Evolutionary conservation across 768 basidiomycete genomes (phyloP).

Genomic region (Kockovaella imperatae): DNA sequence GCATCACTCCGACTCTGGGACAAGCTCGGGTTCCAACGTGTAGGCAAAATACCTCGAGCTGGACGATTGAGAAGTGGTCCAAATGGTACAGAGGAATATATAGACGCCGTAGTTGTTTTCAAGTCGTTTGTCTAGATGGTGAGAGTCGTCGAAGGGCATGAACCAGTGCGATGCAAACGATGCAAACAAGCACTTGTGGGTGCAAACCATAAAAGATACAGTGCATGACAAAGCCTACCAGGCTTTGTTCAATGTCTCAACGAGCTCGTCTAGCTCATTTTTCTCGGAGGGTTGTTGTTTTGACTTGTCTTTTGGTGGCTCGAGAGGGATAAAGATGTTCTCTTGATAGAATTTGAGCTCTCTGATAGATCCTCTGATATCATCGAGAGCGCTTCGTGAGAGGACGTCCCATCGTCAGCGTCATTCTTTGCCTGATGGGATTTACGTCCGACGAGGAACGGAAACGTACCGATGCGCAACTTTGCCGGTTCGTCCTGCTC

Average conservation of each 20-base stretch:
- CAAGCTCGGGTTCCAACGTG: conserved; percentile 65
- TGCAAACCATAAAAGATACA: background rate
- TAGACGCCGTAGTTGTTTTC: conserved; percentile 80
- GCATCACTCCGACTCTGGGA: conserved; percentile 69
- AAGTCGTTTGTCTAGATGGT: conserved; percentile 55
- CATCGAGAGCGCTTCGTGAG: conserved; percentile 62
- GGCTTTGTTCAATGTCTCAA: no score
- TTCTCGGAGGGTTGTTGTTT: conserved; percentile 13
- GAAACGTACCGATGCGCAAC: conserved; percentile 22
- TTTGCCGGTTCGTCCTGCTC: conserved; percentile 17
- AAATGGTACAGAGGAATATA: conserved; percentile 75
- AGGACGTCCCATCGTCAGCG: background rate
- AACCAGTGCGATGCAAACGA: background rate
- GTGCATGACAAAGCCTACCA: background rate
- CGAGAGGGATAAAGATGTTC: conserved; percentile 57
- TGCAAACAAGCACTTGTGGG: background rate
- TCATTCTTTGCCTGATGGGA: no score
- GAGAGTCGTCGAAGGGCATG: no score
- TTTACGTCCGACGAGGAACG: no score
- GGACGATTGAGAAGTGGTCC: conserved; percentile 59
- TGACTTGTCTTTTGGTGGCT: conserved; percentile 14
- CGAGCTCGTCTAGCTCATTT: background rate
- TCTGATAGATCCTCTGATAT: conserved; percentile 66
- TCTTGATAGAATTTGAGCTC: conserved; percentile 74
- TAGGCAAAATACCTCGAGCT: conserved; percentile 54